These are phyloP conservation scores for Myrica gale DNA, from an alignment of 306 rosid genomes.

Conservation along the genomic window DNA sequence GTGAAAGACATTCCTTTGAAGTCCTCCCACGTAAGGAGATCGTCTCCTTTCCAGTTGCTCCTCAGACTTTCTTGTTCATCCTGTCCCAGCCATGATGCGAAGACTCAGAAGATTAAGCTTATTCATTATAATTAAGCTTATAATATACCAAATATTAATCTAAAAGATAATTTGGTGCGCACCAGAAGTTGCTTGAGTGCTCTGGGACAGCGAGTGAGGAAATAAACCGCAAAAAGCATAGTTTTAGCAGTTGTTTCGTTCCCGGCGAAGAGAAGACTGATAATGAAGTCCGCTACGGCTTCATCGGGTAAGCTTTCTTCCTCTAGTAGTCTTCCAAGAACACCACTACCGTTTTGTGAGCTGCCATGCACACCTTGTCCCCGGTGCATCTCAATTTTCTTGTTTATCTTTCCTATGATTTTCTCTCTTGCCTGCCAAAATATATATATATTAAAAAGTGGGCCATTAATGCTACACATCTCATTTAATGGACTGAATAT, in stretches of 20 bases:
- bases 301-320: constrained; percentile 77
- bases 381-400: constrained; percentile 54
- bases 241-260: constrained; percentile 95
- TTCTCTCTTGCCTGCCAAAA: constrained; percentile 70
- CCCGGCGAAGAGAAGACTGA: constrained; percentile 95
- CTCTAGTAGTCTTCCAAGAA: constrained; percentile 68
- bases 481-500: too few species aligned
- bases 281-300: constrained; percentile 76
- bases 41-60: constrained; percentile 40
- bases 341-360: constrained; percentile 42
- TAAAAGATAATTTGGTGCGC: constrained; percentile 17
- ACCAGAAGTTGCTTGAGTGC: constrained; percentile 74
- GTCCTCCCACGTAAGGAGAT: constrained; percentile 72
- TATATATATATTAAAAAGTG: constrained; percentile 10
- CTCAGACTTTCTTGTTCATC: constrained; percentile 69
- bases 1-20: constrained; percentile 85
- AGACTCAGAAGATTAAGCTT: too few species aligned
- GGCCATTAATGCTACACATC: too few species aligned
- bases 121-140: too few species aligned
- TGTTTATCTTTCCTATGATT: constrained; percentile 67
- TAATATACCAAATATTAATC: too few species aligned
- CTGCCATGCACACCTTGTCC: too few species aligned
- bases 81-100: constrained; percentile 38
- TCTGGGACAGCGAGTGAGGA: constrained; percentile 73
- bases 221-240: constrained; percentile 87